phyloP scores from a whole-genome alignment of 2,329 filamentous ascomycete genomes.

The Venturiaceae sp. region DNA sequence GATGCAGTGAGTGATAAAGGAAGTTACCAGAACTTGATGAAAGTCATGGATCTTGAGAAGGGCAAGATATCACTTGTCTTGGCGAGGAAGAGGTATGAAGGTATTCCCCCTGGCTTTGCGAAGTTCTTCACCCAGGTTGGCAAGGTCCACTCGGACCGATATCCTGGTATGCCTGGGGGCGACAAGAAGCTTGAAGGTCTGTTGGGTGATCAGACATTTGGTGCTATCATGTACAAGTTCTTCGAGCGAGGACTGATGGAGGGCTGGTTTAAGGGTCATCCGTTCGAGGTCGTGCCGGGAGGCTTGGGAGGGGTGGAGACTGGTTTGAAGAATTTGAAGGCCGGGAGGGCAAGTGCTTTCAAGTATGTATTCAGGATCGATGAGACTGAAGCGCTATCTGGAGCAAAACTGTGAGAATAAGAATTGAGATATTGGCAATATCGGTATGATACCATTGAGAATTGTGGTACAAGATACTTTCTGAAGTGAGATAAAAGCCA shows the following conservation, averaged over 20 bases:
- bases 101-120: not conserved
- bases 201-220: conserved; percentile 17
- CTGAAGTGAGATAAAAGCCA: too few relatives aligned
- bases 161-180: not conserved
- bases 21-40: conserved; percentile 28
- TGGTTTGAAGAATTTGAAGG: conserved; percentile 18
- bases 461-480: too few relatives aligned
- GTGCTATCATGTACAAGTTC: conserved; percentile 21
- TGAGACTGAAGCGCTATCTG: too few relatives aligned
- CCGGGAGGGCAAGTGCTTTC: conserved; percentile 19
- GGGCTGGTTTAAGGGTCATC: conserved; percentile 25
- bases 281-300: conserved; percentile 19
- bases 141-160: conserved; percentile 13
- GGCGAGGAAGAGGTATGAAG: conserved; percentile 9
- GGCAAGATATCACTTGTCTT: conserved; percentile 30
- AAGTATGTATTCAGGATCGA: conserved; percentile 21
- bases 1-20: conserved; percentile 14
- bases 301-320: conserved; percentile 18
- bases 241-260: conserved; percentile 22
- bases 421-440: too few relatives aligned
- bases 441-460: too few relatives aligned
- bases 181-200: conserved; percentile 6
- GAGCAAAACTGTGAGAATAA: too few relatives aligned
- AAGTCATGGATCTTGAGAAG: conserved; percentile 30
- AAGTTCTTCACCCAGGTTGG: conserved; percentile 12